These are phyloP conservation scores for Arachis hypogaea DNA, from an alignment of 306 rosid genomes.

Conservation along the genomic window DNA sequence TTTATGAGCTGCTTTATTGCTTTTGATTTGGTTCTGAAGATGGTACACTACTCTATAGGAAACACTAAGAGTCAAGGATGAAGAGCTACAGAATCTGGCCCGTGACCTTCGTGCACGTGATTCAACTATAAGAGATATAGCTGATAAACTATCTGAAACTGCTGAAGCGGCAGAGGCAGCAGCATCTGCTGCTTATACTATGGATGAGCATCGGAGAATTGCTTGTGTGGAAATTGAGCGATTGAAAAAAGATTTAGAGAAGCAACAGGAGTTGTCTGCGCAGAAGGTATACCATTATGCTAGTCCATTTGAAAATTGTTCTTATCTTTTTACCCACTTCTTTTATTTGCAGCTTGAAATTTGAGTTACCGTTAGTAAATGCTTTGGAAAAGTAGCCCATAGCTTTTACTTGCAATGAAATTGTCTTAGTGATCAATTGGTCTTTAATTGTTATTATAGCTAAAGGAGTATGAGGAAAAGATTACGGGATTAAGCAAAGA, in stretches of 20 bases:
- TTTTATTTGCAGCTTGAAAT: conserved; percentile 3
- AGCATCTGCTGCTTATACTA: conserved; percentile 91
- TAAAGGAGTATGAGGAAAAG: conserved; percentile 72
- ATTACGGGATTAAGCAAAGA: conserved; percentile 59
- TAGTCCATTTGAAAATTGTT: conserved; percentile 9
- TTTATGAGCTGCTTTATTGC: conserved; percentile 31
- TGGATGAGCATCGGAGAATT: conserved; percentile 89
- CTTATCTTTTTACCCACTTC: not conserved
- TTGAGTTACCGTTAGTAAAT: not conserved
- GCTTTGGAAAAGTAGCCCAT: conserved; percentile 16
- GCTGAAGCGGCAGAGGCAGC: conserved; percentile 99
- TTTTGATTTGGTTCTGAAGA: conserved; percentile 32
- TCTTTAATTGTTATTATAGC: conserved; percentile 50
- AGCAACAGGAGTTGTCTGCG: conserved; percentile 59
- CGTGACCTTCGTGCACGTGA: conserved; percentile 91
- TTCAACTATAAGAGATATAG: conserved; percentile 89
- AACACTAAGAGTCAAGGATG: conserved; percentile 91
- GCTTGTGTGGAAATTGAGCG: conserved; percentile 79
- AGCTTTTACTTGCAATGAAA: conserved; percentile 17
- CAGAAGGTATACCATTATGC: conserved; percentile 58
- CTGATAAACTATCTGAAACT: conserved; percentile 92
- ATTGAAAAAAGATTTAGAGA: conserved; percentile 61
- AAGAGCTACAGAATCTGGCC: conserved; percentile 92
- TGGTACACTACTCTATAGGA: conserved; percentile 59
- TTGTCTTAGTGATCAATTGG: conserved; percentile 22